Conservation (phyloP, 257 asterid species). For the Nicotiana otophora region DNA sequence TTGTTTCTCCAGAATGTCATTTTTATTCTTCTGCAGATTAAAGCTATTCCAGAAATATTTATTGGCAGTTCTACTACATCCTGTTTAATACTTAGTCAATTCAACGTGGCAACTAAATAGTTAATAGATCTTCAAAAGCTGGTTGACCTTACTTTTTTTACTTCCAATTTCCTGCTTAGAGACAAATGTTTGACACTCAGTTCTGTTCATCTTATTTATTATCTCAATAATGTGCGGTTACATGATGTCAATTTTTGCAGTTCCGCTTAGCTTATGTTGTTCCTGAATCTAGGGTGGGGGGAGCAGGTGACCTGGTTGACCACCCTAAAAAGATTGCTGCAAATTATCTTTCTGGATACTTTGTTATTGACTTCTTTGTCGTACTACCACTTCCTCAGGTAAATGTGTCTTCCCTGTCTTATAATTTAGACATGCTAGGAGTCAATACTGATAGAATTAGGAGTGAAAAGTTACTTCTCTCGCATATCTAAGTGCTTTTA, state of each 20-base stretch:
- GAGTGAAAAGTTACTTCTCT: neutral
- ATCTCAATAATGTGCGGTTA: neutral
- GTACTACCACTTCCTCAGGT: constrained; percentile 90
- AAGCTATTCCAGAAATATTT: neutral
- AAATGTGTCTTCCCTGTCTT: constrained; percentile 1
- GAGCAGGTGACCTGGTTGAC: constrained; percentile 79
- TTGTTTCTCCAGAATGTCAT: neutral
- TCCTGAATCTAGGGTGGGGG: constrained; percentile 80
- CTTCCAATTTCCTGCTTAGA: neutral
- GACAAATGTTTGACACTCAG: constrained; percentile 1
- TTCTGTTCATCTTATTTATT: constrained; percentile 1
- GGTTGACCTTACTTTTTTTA: neutral
- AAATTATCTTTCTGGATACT: constrained; percentile 55
- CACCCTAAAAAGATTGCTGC: constrained; percentile 67
- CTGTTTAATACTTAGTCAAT: neutral
- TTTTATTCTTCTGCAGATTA: neutral
- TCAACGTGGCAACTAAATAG: neutral
- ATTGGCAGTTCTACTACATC: neutral
- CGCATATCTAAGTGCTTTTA: too few species aligned
- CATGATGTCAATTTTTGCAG: constrained; percentile 38
- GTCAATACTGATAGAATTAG: neutral
- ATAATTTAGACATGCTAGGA: neutral
- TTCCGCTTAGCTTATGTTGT: constrained; percentile 81
- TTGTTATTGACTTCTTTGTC: constrained; percentile 48
- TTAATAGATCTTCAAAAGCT: neutral